These are phyloP conservation scores for Lanmaoa rubissima DNA, from an alignment of 768 basidiomycete genomes.

Conservation along the genomic window DNA sequence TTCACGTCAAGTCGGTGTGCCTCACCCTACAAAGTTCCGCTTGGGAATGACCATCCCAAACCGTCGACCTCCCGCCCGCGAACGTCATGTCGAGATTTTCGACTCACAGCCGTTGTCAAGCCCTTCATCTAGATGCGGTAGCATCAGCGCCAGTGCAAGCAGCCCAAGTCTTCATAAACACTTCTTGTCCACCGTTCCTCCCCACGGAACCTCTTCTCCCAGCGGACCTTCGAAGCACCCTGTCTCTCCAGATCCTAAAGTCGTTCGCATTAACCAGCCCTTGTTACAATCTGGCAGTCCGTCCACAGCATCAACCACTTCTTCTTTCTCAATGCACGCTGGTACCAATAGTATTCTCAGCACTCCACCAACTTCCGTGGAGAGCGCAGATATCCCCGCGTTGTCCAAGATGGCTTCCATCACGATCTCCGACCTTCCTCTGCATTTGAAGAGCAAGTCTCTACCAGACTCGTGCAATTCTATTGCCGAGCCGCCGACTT, in stretches of 20 bases:
- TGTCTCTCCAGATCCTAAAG: conserved; percentile 2
- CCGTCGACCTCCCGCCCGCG: conserved; percentile 43
- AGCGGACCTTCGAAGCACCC: conserved; percentile 25
- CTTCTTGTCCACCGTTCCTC: conserved; percentile 10
- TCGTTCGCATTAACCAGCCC: conserved; percentile 8
- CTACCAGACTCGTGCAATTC: not conserved
- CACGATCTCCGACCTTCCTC: conserved; percentile 10
- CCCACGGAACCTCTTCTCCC: conserved; percentile 11
- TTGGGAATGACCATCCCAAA: conserved; percentile 61
- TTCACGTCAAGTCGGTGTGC: conserved; percentile 79
- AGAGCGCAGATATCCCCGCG: conserved; percentile 40
- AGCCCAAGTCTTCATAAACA: conserved; percentile 18
- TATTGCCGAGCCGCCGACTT: conserved; percentile 9
- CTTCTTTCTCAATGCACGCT: conserved; percentile 45
- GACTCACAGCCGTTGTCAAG: conserved; percentile 77
- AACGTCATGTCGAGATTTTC: conserved; percentile 76
- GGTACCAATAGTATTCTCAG: conserved; percentile 38
- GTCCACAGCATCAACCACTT: conserved; percentile 35
- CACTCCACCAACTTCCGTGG: conserved; percentile 55
- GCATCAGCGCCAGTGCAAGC: conserved; percentile 31
- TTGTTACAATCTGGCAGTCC: conserved; percentile 37
- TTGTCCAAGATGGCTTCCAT: conserved; percentile 30
- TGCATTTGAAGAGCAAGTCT: not conserved
- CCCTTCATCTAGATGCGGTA: conserved; percentile 36
- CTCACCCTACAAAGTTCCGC: conserved; percentile 62